phyloP scores from a whole-genome alignment of 2,329 filamentous ascomycete genomes.

The Fusarium algeriense region DNA sequence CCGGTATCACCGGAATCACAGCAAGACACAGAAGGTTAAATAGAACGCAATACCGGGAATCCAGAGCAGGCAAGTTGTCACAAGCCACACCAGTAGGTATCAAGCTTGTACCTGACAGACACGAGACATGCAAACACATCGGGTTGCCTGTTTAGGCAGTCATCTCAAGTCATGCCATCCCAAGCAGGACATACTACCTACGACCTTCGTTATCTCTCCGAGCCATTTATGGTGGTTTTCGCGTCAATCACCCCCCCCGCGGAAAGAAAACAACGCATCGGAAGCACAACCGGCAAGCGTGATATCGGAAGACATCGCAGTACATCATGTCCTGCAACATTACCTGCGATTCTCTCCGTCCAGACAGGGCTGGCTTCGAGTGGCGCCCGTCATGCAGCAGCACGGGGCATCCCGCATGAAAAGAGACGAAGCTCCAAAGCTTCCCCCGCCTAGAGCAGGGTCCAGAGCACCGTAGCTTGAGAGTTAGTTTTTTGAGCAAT shows the following conservation, averaged over 20 bases:
- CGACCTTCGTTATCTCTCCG: conserved; percentile 1
- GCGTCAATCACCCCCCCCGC: conserved; percentile 7
- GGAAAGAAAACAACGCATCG: conserved; percentile 26
- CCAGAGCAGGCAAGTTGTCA: neutral
- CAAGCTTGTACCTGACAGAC: conserved; percentile 12
- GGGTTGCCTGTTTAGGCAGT: conserved; percentile 34
- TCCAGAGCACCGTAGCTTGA: conserved; percentile 18
- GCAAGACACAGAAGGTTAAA: neutral
- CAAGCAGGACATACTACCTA: neutral
- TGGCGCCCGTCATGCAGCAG: conserved; percentile 42
- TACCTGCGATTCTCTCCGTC: conserved; percentile 15
- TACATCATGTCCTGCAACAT: conserved; percentile 17
- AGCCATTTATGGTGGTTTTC: conserved; percentile 5
- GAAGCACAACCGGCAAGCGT: conserved; percentile 18
- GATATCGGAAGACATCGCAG: conserved; percentile 25
- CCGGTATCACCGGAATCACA: conserved; percentile 2
- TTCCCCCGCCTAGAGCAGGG: conserved; percentile 33
- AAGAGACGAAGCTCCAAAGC: conserved; percentile 27
- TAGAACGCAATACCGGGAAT: neutral
- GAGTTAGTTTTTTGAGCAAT: conserved; percentile 7
- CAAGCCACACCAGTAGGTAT: conserved; percentile 7
- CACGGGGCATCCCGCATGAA: conserved; percentile 43
- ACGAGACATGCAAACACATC: conserved; percentile 12
- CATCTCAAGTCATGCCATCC: conserved; percentile 5
- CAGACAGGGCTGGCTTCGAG: conserved; percentile 22